A percentile compares a stretch with the other conserved stretches of the same genome.
Evolutionary conservation across 345 rosid species (phyloP).

Genomic region (Acer yangbiense): DNA sequence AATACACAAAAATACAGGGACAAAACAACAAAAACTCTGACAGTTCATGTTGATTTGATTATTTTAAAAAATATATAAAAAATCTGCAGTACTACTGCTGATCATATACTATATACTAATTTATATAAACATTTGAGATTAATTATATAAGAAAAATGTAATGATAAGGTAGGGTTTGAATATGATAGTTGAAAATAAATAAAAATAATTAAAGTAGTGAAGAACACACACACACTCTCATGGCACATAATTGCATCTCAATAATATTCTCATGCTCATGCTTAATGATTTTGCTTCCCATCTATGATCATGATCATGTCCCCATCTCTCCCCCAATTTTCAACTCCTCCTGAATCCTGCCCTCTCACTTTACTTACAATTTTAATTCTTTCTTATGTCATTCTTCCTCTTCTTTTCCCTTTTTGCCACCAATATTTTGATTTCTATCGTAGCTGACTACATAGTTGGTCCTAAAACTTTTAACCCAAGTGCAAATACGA

Average conservation of each 20-base stretch:
- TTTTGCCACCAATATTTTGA: background rate
- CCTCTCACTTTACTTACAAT: conserved; percentile 22
- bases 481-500: too few species aligned
- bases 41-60: background rate
- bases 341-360: background rate
- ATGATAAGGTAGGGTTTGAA: conserved; percentile 31
- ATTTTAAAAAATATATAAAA: background rate
- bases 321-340: conserved; percentile 34
- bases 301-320: conserved; percentile 26
- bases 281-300: conserved; percentile 78
- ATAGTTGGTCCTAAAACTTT: too few species aligned
- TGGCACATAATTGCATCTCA: conserved; percentile 53
- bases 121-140: background rate
- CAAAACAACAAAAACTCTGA: background rate
- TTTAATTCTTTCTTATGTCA: conserved; percentile 18
- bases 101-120: background rate
- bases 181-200: background rate
- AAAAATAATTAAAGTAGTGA: conserved; percentile 10
- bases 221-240: conserved; percentile 42
- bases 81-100: background rate
- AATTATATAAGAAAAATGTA: background rate
- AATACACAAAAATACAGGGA: background rate
- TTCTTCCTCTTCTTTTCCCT: conserved; percentile 13
- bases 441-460: too few species aligned
- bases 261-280: conserved; percentile 53